phyloP scores from a whole-genome alignment of 176 grass and related monocot genomes.

The Secale cereale region DNA sequence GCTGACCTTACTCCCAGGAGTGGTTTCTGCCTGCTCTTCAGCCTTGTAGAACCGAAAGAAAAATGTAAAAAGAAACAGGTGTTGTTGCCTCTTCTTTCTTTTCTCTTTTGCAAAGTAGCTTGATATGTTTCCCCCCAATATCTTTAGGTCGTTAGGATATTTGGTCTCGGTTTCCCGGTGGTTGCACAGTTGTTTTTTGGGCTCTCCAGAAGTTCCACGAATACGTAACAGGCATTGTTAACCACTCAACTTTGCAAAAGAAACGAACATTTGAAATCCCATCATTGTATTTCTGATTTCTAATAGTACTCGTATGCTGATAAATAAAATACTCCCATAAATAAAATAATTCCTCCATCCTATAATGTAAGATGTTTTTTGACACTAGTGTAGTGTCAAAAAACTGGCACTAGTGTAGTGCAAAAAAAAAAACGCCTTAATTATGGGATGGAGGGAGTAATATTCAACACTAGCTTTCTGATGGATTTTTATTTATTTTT shows the following conservation, averaged over 20 bases:
- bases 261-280: slow-evolving; percentile 21
- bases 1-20: slow-evolving; percentile 33
- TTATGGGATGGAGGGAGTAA: too few species aligned
- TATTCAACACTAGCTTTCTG: too few species aligned
- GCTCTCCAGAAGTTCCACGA: slow-evolving; percentile 21
- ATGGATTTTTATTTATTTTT: too few species aligned
- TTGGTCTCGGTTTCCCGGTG: not conserved
- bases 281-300: not conserved
- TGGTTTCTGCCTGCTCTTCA: not conserved
- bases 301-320: too few species aligned
- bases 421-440: too few species aligned
- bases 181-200: slow-evolving; percentile 30
- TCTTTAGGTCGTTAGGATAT: not conserved
- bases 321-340: not conserved
- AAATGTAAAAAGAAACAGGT: slow-evolving; percentile 38
- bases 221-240: slow-evolving; percentile 25
- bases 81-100: not conserved
- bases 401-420: too few species aligned
- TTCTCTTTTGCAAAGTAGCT: slow-evolving; percentile 10
- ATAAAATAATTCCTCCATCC: too few species aligned
- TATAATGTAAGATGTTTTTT: too few species aligned
- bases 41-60: slow-evolving; percentile 28
- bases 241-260: not conserved
- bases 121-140: not conserved
- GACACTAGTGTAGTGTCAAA: too few species aligned